These are phyloP conservation scores for Umbellularia californica DNA, from an alignment of 164 flowering plant species.

Conservation along the genomic window DNA sequence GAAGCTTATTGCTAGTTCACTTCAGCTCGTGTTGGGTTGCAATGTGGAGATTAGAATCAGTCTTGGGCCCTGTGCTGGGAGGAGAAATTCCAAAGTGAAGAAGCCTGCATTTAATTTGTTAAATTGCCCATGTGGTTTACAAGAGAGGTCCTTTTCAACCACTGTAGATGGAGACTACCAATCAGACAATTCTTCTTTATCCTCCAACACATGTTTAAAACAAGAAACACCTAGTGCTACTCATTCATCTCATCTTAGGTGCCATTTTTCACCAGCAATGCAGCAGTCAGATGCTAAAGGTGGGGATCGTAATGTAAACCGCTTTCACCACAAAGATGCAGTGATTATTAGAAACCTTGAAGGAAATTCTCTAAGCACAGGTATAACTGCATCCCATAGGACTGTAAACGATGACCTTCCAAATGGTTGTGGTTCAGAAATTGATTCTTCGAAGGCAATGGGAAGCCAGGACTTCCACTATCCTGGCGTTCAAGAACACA, in stretches of 20 bases:
- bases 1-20: slow-evolving; percentile 73
- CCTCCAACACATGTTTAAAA: slow-evolving; percentile 32
- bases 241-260: slow-evolving; percentile 33
- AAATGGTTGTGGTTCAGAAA: slow-evolving; percentile 11
- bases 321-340: slow-evolving; percentile 27
- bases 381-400: slow-evolving; percentile 18
- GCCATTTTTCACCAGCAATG: slow-evolving; percentile 25
- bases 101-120: slow-evolving; percentile 51
- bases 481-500: slow-evolving; percentile 29
- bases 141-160: slow-evolving; percentile 26
- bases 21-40: slow-evolving; percentile 63
- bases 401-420: slow-evolving; percentile 24
- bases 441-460: slow-evolving; percentile 15
- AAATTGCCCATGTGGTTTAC: slow-evolving; percentile 51
- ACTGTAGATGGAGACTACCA: slow-evolving; percentile 31
- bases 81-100: slow-evolving; percentile 32
- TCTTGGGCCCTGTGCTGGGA: slow-evolving; percentile 27
- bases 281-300: not conserved
- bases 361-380: slow-evolving; percentile 51
- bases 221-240: slow-evolving; percentile 29
- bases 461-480: slow-evolving; percentile 6
- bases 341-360: slow-evolving; percentile 44
- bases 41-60: slow-evolving; percentile 78
- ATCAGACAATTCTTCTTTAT: slow-evolving; percentile 36
- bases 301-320: slow-evolving; percentile 1